Evolutionary conservation across 148 eudicot species (phyloP), one percentile per base, ranked within the genome.

Genomic region (Gaultheria prostrata): DNA sequence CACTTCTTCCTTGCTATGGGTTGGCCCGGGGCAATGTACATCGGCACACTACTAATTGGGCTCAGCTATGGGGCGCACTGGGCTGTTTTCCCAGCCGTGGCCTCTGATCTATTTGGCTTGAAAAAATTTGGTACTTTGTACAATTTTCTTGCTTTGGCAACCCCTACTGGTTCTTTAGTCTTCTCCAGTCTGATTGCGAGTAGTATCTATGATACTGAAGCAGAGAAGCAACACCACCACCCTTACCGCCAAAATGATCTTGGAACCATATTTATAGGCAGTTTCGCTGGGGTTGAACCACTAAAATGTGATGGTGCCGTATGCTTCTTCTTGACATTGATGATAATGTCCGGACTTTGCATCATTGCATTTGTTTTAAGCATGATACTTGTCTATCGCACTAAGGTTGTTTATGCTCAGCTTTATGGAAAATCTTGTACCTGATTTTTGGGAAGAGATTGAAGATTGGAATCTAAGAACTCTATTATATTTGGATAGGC

Each of bases 1-100:
- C 98, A 94, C 87, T 89, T 93, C 81, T 84, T 86, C 85, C 87
- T 94, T 56, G 99, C 94, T 33, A 90, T 94, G 97, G 99, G 94
- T 61, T 92, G 92, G 95, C 93, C 97, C 1, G 98, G 94, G 21
- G 92, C 90, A 78, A 97, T 97, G 95, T 92, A 94, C 71, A 17
- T 92, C 20, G 95, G 95, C 43, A 97, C 99, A 9, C 87, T 95
- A 63, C 83, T 97, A 82, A 94, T 93, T 5, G 99, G 99, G 51
- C 99, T 97, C 54, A 98, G 99, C 24, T 97, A 93, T 84, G 99
- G 99, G 20, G 97, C 98, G 17, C 98, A 97, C 83, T 97, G 99
- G 98, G 95, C 99, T 6, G 92, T 97, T 48, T 93, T 91, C 48
- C 99, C 99, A 0, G 98, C 99, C 75, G 86, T 98, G 32, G 96